phyloP scores from a whole-genome alignment of 768 basidiomycete genomes.

The Steccherinum ochraceum region DNA sequence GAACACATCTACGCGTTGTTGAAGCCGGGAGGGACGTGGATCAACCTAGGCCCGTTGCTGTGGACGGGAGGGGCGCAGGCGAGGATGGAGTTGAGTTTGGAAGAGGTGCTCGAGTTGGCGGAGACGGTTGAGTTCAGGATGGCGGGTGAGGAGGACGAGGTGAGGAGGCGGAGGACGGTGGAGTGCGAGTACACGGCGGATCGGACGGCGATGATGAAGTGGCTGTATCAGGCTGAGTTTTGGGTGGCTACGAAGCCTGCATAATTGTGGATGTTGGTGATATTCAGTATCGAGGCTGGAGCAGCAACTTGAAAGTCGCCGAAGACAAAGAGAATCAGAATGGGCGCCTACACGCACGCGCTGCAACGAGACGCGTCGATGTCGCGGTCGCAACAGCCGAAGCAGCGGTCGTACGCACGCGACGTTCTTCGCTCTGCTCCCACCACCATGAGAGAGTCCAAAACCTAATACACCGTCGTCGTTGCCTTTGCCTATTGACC shows the following conservation, averaged over 20 bases:
- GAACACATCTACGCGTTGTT: slow-evolving; percentile 52
- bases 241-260: slow-evolving; percentile 51
- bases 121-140: slow-evolving; percentile 48
- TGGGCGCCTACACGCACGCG: too few species aligned
- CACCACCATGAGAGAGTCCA: too few species aligned
- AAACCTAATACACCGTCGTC: too few species aligned
- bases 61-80: slow-evolving; percentile 54
- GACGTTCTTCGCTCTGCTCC: too few species aligned
- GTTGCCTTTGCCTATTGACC: too few species aligned
- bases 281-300: too few species aligned
- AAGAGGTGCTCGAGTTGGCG: slow-evolving; percentile 51
- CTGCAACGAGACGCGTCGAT: too few species aligned
- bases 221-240: slow-evolving; percentile 63
- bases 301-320: too few species aligned
- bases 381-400: too few species aligned
- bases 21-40: slow-evolving; percentile 59
- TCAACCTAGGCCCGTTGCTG: slow-evolving; percentile 65
- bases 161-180: slow-evolving; percentile 32
- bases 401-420: too few species aligned
- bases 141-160: slow-evolving; percentile 22
- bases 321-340: too few species aligned
- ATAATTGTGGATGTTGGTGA: too few species aligned
- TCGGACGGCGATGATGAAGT: slow-evolving; percentile 59
- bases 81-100: slow-evolving; percentile 52
- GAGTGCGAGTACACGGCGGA: slow-evolving; percentile 66